phyloP scores from a whole-genome alignment of 345 rosid genomes.

The Eutrema yunnanense region DNA sequence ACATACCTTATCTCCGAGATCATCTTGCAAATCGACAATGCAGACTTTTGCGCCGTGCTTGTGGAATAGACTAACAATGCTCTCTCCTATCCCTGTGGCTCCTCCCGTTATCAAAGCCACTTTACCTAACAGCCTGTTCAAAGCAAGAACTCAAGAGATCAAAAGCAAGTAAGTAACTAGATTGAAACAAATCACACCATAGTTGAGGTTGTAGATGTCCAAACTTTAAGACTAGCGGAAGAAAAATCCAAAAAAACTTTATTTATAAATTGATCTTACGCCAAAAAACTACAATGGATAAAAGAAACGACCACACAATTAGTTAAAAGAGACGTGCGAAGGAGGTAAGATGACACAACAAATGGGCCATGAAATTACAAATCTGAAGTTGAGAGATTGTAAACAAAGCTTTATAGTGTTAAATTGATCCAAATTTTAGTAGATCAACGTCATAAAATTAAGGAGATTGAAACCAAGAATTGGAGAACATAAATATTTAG shows the following conservation, averaged over 20 bases:
- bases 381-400: background rate
- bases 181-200: background rate
- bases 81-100: slow-evolving; percentile 88
- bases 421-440: background rate
- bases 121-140: no score
- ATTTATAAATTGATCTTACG: background rate
- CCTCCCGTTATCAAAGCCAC: slow-evolving; percentile 82
- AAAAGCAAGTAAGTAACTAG: no score
- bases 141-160: no score
- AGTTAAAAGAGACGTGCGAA: background rate
- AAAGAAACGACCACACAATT: slow-evolving; percentile 2
- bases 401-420: background rate
- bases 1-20: slow-evolving; percentile 44
- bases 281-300: background rate
- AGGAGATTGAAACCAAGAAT: no score
- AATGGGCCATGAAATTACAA: background rate
- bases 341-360: background rate
- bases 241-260: background rate
- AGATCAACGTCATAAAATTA: no score
- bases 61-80: slow-evolving; percentile 64
- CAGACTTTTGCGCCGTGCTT: slow-evolving; percentile 81
- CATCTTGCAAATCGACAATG: slow-evolving; percentile 62
- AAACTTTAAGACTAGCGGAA: background rate
- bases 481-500: background rate
- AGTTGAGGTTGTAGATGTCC: background rate